phyloP scores from a whole-genome alignment of 108 stramenopile genomes.

The Discostella stelligeroides region DNA sequence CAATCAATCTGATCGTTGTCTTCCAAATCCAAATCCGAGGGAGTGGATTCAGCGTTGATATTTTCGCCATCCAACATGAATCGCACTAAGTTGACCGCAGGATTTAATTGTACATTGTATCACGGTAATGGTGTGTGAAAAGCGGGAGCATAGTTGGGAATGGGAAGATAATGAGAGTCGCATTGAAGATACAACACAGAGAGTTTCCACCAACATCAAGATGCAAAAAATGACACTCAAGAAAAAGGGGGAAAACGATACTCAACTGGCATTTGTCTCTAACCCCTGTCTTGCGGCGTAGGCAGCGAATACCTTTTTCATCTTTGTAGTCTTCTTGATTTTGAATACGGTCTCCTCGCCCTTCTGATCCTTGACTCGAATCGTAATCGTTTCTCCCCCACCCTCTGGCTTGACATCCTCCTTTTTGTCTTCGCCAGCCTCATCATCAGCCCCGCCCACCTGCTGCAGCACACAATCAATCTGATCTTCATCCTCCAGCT shows the following conservation, averaged over 20 bases:
- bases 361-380: conserved; percentile 58
- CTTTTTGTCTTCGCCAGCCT: conserved; percentile 6
- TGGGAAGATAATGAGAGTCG: too few relatives aligned
- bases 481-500: conserved; percentile 86
- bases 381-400: conserved; percentile 37
- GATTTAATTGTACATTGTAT: neutral
- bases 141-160: too few relatives aligned
- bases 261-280: conserved; percentile 10
- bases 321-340: conserved; percentile 79
- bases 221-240: neutral
- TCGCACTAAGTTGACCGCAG: conserved; percentile 40
- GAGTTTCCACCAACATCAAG: neutral
- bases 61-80: conserved; percentile 84
- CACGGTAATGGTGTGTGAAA: neutral
- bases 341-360: conserved; percentile 86
- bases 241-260: neutral
- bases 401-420: conserved; percentile 16
- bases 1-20: conserved; percentile 89
- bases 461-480: conserved; percentile 78
- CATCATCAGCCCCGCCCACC: conserved; percentile 32
- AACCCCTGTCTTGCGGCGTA: conserved; percentile 80
- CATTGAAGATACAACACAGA: too few relatives aligned
- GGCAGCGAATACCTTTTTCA: conserved; percentile 74
- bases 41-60: conserved; percentile 56
- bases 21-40: conserved; percentile 72